A percentile compares a stretch with the other conserved stretches of the same genome.
These are phyloP conservation scores for Termitomyces sp. DNA, from an alignment of 768 basidiomycete genomes.

Conservation along the genomic window DNA sequence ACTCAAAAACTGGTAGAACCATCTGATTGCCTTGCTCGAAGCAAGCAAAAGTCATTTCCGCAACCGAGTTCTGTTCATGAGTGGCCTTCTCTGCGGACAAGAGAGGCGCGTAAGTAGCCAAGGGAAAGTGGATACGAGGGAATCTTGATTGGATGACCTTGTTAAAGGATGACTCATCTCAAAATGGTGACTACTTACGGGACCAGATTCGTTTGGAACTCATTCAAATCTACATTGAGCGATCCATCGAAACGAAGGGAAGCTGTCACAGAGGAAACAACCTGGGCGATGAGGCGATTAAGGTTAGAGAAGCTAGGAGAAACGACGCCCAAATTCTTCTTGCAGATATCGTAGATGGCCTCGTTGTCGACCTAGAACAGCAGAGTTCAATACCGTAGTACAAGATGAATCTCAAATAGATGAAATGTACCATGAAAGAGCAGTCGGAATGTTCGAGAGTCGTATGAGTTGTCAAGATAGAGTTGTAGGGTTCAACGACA, in stretches of 20 bases:
- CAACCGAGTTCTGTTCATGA: slow-evolving; percentile 96
- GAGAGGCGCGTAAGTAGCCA: slow-evolving; percentile 93
- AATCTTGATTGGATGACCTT: slow-evolving; percentile 43
- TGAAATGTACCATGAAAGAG: slow-evolving; percentile 84
- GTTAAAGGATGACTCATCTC: neutral
- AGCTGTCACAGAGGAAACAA: slow-evolving; percentile 96
- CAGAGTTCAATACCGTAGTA: slow-evolving; percentile 1
- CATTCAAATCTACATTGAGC: slow-evolving; percentile 94
- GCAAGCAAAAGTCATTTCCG: slow-evolving; percentile 98
- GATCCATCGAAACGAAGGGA: slow-evolving; percentile 97
- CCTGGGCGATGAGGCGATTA: slow-evolving; percentile 96
- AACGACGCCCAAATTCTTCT: slow-evolving; percentile 81
- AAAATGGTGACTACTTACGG: slow-evolving; percentile 53
- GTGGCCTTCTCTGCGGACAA: slow-evolving; percentile 92
- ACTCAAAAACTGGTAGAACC: slow-evolving; percentile 32
- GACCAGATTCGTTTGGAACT: slow-evolving; percentile 98
- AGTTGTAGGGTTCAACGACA: slow-evolving; percentile 99
- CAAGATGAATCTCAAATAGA: neutral
- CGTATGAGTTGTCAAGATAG: slow-evolving; percentile 95
- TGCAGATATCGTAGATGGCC: slow-evolving; percentile 99
- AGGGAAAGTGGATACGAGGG: slow-evolving; percentile 98
- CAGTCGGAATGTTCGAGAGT: slow-evolving; percentile 99
- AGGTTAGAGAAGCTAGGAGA: slow-evolving; percentile 91
- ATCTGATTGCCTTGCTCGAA: slow-evolving; percentile 97
- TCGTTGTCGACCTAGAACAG: slow-evolving; percentile 85